phyloP scores from a whole-genome alignment of 805 yeast species.

The Priceomyces medius region DNA sequence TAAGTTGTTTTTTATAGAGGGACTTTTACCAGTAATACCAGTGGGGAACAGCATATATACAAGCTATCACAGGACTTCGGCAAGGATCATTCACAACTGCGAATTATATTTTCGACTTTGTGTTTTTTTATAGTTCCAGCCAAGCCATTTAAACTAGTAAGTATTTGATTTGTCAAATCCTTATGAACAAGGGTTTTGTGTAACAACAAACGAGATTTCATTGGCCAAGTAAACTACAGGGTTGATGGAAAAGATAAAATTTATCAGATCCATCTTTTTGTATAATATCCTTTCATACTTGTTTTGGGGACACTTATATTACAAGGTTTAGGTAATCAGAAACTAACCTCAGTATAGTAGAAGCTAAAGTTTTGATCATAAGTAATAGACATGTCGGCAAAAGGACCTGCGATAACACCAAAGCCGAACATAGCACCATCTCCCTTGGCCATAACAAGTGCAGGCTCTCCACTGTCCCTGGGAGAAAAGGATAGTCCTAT shows the following conservation, averaged over 20 bases:
- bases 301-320: neutral
- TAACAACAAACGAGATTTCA: neutral
- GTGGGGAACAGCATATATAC: too few species aligned
- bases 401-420: slow-evolving; percentile 20
- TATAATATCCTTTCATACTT: neutral
- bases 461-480: slow-evolving; percentile 10
- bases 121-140: neutral
- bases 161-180: neutral
- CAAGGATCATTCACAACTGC: too few species aligned
- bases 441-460: slow-evolving; percentile 15
- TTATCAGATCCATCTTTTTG: slow-evolving; percentile 15
- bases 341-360: neutral
- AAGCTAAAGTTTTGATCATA: neutral
- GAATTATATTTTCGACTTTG: too few species aligned
- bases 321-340: neutral
- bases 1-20: too few species aligned
- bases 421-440: slow-evolving; percentile 17
- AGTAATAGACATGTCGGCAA: slow-evolving; percentile 11
- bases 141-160: neutral
- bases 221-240: slow-evolving; percentile 1
- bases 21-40: too few species aligned
- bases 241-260: slow-evolving; percentile 34
- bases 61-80: too few species aligned
- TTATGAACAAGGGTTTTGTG: neutral
- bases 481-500: slow-evolving; percentile 11